Base-by-base conservation (phyloP, 306 rosid species). In the Acacia confusa region DNA sequence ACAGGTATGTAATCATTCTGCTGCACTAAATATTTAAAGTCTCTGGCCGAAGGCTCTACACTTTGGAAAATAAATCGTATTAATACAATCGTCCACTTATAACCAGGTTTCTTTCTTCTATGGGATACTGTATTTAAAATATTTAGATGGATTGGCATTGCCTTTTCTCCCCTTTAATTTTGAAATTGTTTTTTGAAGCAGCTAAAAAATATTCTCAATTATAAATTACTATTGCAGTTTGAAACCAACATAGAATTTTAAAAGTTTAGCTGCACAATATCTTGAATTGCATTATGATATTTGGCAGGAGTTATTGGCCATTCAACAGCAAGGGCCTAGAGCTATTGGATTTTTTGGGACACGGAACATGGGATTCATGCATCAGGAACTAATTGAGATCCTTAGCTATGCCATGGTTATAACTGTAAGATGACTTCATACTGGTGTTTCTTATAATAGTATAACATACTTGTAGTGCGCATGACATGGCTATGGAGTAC, bases 341-440 rank as follows among this genome's bases (percentile, higher is more conserved):
- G 82, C 99, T 80, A 93, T 95, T 77, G 98, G 98, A 75, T 95
- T 95, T 85, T 95, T 95, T 86, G 99, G 98, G 79, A 95, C 99
- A 7, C 85, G 99, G 82, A 95, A 95, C 86, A 95, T 95, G 99
- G 99, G 99, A 76, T 95, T 95, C 90, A 90, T 93, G 99, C 99
- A 95, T 84, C 99, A 95, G 86, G 92, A 95, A 64, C 94, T 95
- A 76, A 93, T 95, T 72, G 99, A 95, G 90, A 95, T 95, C 89
- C 98, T 95, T 79, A 95, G 99, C 89, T 95, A 95, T 90, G 99
- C 99, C 43, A 92, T 95, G 99, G 99, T 95, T 84, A 93, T 95
- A 85, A 95, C 99, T 86, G 99, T 95, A 89, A 90, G 97, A 63
- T 82, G 67, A 82, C 76, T 79, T 75, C 17, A 34, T 64, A 40